Conservation (phyloP, 805 yeast genomes). For the Pichia occidentalis region DNA sequence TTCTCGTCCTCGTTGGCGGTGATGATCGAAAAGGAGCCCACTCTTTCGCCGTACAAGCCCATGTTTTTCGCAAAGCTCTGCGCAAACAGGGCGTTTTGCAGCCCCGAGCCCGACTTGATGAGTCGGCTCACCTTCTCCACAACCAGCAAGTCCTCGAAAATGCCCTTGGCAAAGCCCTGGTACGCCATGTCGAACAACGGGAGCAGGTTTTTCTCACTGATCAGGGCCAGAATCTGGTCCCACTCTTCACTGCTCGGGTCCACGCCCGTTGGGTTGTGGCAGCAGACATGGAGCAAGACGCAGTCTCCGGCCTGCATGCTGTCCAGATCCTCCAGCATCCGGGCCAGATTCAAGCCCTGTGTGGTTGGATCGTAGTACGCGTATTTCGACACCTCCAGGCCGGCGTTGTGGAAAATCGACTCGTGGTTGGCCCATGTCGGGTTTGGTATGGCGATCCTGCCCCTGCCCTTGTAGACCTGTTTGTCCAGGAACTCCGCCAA, state of each 20-base stretch:
- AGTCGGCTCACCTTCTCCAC: conserved; percentile 38
- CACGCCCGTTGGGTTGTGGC: conserved; percentile 96
- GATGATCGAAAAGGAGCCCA: conserved; percentile 69
- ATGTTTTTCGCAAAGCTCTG: conserved; percentile 94
- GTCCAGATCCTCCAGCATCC: conserved; percentile 53
- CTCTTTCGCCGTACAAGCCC: conserved; percentile 94
- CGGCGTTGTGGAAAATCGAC: conserved; percentile 71
- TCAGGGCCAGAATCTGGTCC: conserved; percentile 62
- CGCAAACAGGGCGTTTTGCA: conserved; percentile 54
- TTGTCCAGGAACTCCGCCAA: conserved; percentile 68
- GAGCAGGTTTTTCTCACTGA: conserved; percentile 52
- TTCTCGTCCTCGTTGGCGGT: conserved; percentile 50
- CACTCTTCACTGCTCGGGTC: conserved; percentile 82
- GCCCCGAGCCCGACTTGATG: conserved; percentile 41
- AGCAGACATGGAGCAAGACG: conserved; percentile 85
- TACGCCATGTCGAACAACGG: conserved; percentile 92
- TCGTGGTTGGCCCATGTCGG: conserved; percentile 96
- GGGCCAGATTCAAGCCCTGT: conserved; percentile 60
- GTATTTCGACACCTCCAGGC: conserved; percentile 56
- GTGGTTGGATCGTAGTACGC: conserved; percentile 60
- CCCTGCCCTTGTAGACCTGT: conserved; percentile 46
- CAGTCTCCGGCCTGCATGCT: conserved; percentile 52
- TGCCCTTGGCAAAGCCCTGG: conserved; percentile 91
- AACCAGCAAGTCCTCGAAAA: conserved; percentile 57
- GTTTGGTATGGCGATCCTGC: conserved; percentile 60